Evolutionary conservation across 371 early-diverging fungal genomes (phyloP).

Genomic region (Mucor racemosus): DNA sequence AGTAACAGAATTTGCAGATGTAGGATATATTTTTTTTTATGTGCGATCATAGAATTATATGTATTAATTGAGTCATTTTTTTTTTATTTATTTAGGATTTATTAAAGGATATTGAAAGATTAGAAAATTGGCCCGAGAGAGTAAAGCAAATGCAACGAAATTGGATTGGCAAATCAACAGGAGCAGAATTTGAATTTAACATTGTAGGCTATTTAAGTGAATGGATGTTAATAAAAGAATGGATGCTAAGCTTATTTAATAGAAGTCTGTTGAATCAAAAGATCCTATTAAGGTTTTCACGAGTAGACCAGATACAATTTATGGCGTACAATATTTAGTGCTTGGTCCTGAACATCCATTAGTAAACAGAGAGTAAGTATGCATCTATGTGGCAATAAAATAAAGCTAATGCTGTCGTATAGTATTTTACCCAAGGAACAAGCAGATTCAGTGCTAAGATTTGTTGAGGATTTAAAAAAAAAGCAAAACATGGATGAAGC

Average conservation of each 20-base stretch:
- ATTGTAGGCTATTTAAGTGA: conserved; percentile 31
- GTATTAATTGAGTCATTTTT: background rate
- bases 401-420: background rate
- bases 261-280: background rate
- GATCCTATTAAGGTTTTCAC: conserved; percentile 75
- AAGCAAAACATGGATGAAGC: conserved; percentile 54
- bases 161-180: conserved; percentile 92
- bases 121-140: conserved; percentile 86
- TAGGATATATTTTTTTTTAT: conserved; percentile 23
- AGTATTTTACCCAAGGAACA: conserved; percentile 56
- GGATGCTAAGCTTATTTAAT: background rate
- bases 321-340: conserved; percentile 79
- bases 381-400: background rate
- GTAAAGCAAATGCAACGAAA: conserved; percentile 91
- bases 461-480: conserved; percentile 57
- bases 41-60: background rate
- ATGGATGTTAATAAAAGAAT: background rate
- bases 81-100: conserved; percentile 59
- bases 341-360: conserved; percentile 74
- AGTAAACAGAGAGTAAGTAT: conserved; percentile 39
- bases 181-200: conserved; percentile 77
- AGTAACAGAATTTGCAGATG: conserved; percentile 87
- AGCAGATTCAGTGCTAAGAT: conserved; percentile 51
- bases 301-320: conserved; percentile 79
- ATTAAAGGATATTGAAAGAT: conserved; percentile 72